Evolutionary conservation across 164 flowering plant genomes (phyloP).

Genomic region (Chloranthus sessilifolius): DNA sequence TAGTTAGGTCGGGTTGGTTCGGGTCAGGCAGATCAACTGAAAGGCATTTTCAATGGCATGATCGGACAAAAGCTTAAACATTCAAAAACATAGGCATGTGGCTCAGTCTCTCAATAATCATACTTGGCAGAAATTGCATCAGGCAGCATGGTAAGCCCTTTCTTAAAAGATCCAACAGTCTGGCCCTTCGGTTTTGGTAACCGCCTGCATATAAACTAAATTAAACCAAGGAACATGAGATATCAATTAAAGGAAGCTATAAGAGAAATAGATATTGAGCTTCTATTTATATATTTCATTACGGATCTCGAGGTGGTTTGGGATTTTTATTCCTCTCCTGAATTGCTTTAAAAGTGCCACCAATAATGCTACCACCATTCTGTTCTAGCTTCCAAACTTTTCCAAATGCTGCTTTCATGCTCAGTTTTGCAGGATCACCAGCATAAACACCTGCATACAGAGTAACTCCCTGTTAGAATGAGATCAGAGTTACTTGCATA

Average conservation of each 20-base stretch:
- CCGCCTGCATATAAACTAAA: constrained; percentile 43
- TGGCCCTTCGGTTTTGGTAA: constrained; percentile 90
- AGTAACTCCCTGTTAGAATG: constrained; percentile 8
- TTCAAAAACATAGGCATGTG: background rate
- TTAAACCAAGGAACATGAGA: constrained; percentile 10
- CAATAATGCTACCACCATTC: constrained; percentile 83
- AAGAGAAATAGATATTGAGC: constrained; percentile 2
- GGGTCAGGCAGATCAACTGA: too few relatives aligned
- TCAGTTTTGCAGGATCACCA: constrained; percentile 91
- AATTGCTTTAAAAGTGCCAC: constrained; percentile 76
- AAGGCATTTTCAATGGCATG: too few relatives aligned
- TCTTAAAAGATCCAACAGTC: constrained; percentile 93
- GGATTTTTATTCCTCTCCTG: constrained; percentile 53
- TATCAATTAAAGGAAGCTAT: background rate
- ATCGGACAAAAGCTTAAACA: background rate
- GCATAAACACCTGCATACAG: constrained; percentile 83
- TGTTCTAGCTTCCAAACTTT: constrained; percentile 95
- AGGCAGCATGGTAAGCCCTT: constrained; percentile 81
- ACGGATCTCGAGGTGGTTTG: constrained; percentile 79
- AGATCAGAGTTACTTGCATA: background rate
- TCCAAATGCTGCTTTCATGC: constrained; percentile 99
- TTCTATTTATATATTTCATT: constrained; percentile 17
- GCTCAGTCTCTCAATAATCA: background rate
- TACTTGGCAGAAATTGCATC: constrained; percentile 79
- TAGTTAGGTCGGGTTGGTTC: too few relatives aligned